A percentile compares a stretch with the other conserved stretches of the same genome.
These are phyloP conservation scores for Candida ascalaphidarum DNA, from an alignment of 805 yeast genomes.

Conservation along the genomic window DNA sequence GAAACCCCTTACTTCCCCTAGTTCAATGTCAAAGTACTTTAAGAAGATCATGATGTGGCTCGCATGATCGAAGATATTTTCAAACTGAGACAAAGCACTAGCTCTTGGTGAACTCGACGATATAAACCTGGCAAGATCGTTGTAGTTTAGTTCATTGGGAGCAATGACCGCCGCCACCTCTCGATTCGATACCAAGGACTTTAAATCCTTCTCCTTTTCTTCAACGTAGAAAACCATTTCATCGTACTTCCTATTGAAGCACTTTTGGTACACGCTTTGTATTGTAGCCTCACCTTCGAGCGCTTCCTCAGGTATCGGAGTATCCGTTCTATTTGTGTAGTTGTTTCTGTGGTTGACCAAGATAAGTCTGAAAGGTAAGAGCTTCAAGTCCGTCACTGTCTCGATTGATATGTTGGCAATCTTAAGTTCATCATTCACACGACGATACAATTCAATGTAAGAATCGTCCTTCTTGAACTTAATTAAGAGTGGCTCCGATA, in stretches of 20 bases:
- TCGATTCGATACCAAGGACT: too few species aligned
- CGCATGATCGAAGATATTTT: constrained; percentile 11
- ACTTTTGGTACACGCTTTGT: constrained; percentile 41
- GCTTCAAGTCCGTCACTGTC: constrained; percentile 1
- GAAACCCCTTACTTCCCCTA: constrained; percentile 54
- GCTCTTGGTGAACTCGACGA: too few species aligned
- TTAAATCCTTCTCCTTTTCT: constrained; percentile 39
- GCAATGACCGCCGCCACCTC: constrained; percentile 15
- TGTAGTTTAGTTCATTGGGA: constrained; percentile 12
- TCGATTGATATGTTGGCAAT: constrained; percentile 2
- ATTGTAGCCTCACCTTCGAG: constrained; percentile 32
- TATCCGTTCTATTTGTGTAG: constrained; percentile 58
- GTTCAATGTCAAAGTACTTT: constrained; percentile 56
- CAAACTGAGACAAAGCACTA: constrained; percentile 3
- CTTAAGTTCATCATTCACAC: constrained; percentile 24
- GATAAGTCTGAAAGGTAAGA: constrained; percentile 48
- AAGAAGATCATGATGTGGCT: constrained; percentile 33
- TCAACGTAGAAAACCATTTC: constrained; percentile 59
- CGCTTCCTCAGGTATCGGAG: constrained; percentile 16
- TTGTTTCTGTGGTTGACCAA: constrained; percentile 60
- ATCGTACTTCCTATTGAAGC: constrained; percentile 38
- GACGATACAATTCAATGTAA: constrained; percentile 40
- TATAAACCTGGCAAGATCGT: too few species aligned
- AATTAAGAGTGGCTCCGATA: constrained; percentile 39
- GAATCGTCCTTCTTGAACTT: constrained; percentile 51